Conservation (phyloP, 2,329 filamentous ascomycete species). For the Epichloe festucae region DNA sequence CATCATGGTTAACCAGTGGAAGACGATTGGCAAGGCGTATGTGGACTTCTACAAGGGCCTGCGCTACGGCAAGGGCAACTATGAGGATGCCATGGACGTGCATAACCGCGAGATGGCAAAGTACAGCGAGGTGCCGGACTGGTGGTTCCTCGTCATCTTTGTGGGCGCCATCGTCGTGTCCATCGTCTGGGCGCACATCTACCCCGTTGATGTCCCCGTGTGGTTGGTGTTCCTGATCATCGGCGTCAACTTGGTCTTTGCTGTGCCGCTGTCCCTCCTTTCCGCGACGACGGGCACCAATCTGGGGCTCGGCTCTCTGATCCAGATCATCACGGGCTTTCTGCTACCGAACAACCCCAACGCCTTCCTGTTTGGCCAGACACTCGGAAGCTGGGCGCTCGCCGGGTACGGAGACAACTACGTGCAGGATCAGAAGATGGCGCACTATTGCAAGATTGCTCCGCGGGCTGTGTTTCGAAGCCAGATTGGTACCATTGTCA, state of each 20-base stretch:
- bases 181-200: slow-evolving; percentile 14
- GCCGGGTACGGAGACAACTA: slow-evolving; percentile 28
- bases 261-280: slow-evolving; percentile 29
- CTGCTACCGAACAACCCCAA: slow-evolving; percentile 13
- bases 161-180: slow-evolving; percentile 19
- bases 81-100: slow-evolving; percentile 27
- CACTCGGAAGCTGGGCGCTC: slow-evolving; percentile 11
- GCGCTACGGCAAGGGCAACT: slow-evolving; percentile 26
- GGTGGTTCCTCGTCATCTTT: slow-evolving; percentile 32
- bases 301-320: slow-evolving; percentile 26
- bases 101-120: slow-evolving; percentile 27
- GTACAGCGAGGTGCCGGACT: slow-evolving; percentile 32
- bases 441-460: slow-evolving; percentile 37
- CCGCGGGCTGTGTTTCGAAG: slow-evolving; percentile 32
- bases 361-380: slow-evolving; percentile 14
- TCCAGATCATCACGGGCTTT: slow-evolving; percentile 26
- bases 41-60: slow-evolving; percentile 26
- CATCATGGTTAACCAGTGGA: slow-evolving; percentile 24
- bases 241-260: slow-evolving; percentile 25
- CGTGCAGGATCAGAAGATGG: slow-evolving; percentile 37
- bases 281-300: slow-evolving; percentile 32
- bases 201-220: slow-evolving; percentile 17
- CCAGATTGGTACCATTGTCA: slow-evolving; percentile 31
- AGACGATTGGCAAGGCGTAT: slow-evolving; percentile 20
- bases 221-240: slow-evolving; percentile 31